Conservation (phyloP, 495 filamentous ascomycete genomes). For the Penicillium dipodomyicola region DNA sequence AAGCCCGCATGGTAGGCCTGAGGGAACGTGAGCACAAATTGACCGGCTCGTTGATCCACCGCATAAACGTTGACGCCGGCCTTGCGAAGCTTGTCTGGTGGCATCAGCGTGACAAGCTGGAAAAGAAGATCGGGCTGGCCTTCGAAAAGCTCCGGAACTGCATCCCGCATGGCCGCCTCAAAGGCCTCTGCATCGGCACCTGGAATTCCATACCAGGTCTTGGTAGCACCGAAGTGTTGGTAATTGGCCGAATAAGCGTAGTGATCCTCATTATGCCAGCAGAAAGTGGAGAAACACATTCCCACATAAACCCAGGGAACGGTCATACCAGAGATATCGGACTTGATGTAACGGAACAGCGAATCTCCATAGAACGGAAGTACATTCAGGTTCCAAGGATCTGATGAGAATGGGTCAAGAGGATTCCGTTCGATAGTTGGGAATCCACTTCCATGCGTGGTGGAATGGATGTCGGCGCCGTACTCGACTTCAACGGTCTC, state of each 20-base stretch:
- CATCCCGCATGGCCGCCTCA: constrained; percentile 90
- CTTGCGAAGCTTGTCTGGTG: constrained; percentile 91
- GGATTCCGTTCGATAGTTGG: constrained; percentile 93
- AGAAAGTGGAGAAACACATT: constrained; percentile 99
- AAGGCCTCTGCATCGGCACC: constrained; percentile 91
- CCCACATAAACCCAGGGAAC: constrained; percentile 99
- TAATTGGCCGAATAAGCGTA: constrained; percentile 98
- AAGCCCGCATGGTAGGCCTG: constrained; percentile 91
- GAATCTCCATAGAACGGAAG: constrained; percentile 89
- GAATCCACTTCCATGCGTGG: constrained; percentile 96
- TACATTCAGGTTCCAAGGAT: constrained; percentile 96
- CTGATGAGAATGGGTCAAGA: constrained; percentile 75
- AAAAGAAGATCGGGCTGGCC: constrained; percentile 96
- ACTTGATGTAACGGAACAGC: constrained; percentile 94
- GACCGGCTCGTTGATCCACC: constrained; percentile 88
- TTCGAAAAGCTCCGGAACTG: constrained; percentile 94
- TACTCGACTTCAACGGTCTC: constrained; percentile 98
- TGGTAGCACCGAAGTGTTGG: constrained; percentile 96
- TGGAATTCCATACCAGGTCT: constrained; percentile 99
- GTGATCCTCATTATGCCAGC: constrained; percentile 99
- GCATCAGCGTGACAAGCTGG: constrained; percentile 91
- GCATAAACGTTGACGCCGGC: constrained; percentile 92
- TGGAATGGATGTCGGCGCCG: constrained; percentile 97
- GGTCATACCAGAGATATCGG: constrained; percentile 99
- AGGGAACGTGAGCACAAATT: constrained; percentile 94